phyloP scores from a whole-genome alignment of 495 filamentous ascomycete genomes.

The Neurospora hispaniola region DNA sequence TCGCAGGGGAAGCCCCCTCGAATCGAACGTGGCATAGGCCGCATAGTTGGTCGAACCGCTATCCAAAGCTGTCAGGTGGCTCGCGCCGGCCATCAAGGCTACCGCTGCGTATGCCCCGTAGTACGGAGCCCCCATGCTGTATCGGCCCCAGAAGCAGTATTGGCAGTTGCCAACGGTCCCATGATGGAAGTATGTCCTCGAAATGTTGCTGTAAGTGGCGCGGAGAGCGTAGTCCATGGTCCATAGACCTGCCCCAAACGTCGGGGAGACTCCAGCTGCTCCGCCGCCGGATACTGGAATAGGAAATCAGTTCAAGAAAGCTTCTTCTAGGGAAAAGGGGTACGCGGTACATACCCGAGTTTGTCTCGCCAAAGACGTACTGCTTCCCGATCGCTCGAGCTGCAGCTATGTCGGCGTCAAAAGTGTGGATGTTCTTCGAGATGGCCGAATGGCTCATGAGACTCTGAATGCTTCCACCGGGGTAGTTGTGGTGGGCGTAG shows the following conservation, averaged over 20 bases:
- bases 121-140: conserved; percentile 46
- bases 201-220: conserved; percentile 33
- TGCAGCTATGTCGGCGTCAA: conserved; percentile 39
- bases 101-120: conserved; percentile 48
- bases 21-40: conserved; percentile 41
- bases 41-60: conserved; percentile 38
- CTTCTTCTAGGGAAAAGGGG: too few species aligned
- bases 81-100: conserved; percentile 40
- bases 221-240: conserved; percentile 49
- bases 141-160: conserved; percentile 51
- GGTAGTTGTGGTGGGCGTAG: conserved; percentile 52
- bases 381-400: conserved; percentile 35
- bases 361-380: conserved; percentile 51
- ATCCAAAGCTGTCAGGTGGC: conserved; percentile 41
- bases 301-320: neutral
- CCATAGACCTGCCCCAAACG: conserved; percentile 50
- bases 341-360: conserved; percentile 32
- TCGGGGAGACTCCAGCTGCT: conserved; percentile 41
- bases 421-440: conserved; percentile 31
- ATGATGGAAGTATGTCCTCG: conserved; percentile 50
- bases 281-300: conserved; percentile 35
- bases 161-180: conserved; percentile 51
- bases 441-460: conserved; percentile 43
- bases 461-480: conserved; percentile 36
- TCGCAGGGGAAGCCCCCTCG: conserved; percentile 26